Evolutionary conservation across 176 grass and related monocot genomes (phyloP).

Genomic region (Guadua angustifolia): DNA sequence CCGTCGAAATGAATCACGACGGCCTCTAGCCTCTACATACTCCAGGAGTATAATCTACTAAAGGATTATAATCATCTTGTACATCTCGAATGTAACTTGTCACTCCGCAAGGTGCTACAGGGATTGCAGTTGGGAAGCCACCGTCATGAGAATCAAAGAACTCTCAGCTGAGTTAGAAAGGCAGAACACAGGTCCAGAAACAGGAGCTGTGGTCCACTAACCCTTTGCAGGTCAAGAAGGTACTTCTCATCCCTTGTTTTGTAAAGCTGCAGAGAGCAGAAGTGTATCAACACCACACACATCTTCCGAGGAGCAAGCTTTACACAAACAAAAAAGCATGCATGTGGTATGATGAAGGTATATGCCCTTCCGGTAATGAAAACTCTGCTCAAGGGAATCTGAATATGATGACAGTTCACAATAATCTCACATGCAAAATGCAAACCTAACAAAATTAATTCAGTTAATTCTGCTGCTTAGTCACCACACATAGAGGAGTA

Average conservation of each 20-base stretch:
- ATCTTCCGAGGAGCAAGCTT: slow-evolving; percentile 1
- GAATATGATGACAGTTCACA: slow-evolving; percentile 3
- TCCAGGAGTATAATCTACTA: slow-evolving; percentile 48
- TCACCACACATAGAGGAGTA: background rate
- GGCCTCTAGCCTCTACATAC: slow-evolving; percentile 36
- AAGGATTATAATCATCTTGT: slow-evolving; percentile 52
- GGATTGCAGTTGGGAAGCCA: slow-evolving; percentile 15
- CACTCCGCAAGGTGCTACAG: background rate
- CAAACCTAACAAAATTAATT: slow-evolving; percentile 16
- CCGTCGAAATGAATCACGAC: slow-evolving; percentile 22
- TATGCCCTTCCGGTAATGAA: background rate
- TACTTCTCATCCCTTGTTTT: slow-evolving; percentile 95
- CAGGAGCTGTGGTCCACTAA: slow-evolving; percentile 75
- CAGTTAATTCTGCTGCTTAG: background rate
- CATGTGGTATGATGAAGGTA: background rate
- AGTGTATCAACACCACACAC: slow-evolving; percentile 28
- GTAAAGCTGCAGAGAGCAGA: slow-evolving; percentile 64
- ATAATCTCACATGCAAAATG: slow-evolving; percentile 14
- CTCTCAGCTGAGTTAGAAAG: slow-evolving; percentile 85
- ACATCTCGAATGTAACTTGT: slow-evolving; percentile 38
- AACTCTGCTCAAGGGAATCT: background rate
- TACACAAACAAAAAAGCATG: background rate
- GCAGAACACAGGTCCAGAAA: slow-evolving; percentile 89
- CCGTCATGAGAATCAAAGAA: slow-evolving; percentile 56
- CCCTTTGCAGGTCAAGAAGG: slow-evolving; percentile 84